A percentile compares a stretch with the other conserved stretches of the same genome.
These are phyloP conservation scores for Tuber microsphaerosporum DNA, from an alignment of 495 filamentous ascomycete species.

Conservation along the genomic window DNA sequence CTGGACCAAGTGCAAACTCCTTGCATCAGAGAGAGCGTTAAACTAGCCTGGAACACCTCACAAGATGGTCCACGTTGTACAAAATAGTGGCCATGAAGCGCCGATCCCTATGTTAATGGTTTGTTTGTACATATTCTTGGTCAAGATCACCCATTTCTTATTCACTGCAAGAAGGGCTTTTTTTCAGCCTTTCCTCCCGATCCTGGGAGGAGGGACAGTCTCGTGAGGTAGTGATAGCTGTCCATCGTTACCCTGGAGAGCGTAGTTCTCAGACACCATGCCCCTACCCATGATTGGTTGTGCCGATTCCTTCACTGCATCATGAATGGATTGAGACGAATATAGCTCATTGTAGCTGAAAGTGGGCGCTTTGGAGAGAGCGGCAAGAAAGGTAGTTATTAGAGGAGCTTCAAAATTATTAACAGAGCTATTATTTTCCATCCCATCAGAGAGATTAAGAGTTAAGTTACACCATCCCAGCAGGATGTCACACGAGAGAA, in stretches of 20 bases:
- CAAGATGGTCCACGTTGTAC: neutral
- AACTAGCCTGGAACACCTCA: conserved; percentile 1
- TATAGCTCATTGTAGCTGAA: neutral
- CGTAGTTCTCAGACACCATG: neutral
- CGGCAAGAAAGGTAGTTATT: neutral
- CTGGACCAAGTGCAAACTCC: neutral
- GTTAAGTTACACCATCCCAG: neutral
- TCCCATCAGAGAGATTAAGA: neutral
- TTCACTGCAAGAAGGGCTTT: neutral
- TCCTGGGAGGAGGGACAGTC: neutral
- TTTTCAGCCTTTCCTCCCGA: neutral
- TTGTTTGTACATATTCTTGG: neutral
- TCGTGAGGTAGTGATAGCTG: neutral
- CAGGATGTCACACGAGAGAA: neutral
- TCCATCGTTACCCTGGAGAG: neutral
- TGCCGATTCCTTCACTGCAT: neutral
- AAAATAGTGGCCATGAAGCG: neutral
- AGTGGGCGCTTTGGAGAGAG: neutral
- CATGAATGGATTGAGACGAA: neutral
- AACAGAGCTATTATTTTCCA: neutral
- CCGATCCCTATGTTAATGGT: neutral
- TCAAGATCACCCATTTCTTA: neutral
- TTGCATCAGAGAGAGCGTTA: neutral
- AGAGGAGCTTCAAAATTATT: neutral
- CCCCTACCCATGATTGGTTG: neutral